Evolutionary conservation across 148 eudicot genomes (phyloP).

Genomic region (Salicornia ramosissima): DNA sequence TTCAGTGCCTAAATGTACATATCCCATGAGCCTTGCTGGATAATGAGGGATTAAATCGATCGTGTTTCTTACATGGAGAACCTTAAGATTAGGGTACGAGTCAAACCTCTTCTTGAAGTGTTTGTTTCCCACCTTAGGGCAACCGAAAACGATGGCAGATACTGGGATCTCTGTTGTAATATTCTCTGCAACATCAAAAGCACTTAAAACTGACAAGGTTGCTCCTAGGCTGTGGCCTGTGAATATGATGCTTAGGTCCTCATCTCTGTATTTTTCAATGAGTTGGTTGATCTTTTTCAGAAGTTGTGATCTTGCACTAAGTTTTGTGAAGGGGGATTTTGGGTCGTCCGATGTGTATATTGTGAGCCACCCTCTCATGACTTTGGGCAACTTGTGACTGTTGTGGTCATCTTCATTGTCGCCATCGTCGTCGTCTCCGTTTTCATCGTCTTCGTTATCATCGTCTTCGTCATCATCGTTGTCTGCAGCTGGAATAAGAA

Average conservation of each 20-base stretch:
- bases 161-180: constrained; percentile 43
- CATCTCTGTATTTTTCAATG: constrained; percentile 35
- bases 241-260: constrained; percentile 37
- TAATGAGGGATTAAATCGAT: constrained; percentile 71
- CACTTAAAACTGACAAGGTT: constrained; percentile 46
- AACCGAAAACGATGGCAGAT: constrained; percentile 54
- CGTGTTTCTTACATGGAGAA: constrained; percentile 49
- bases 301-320: constrained; percentile 50
- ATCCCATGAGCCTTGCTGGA: constrained; percentile 49
- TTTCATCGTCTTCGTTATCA: not conserved
- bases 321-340: constrained; percentile 44
- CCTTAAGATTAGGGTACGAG: constrained; percentile 43
- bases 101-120: constrained; percentile 45
- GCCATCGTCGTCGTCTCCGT: constrained; percentile 16
- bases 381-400: constrained; percentile 29
- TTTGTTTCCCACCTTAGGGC: constrained; percentile 68
- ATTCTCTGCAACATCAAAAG: constrained; percentile 65
- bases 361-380: constrained; percentile 60
- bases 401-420: not conserved
- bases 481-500: not conserved
- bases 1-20: constrained; percentile 46
- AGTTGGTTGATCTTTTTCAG: constrained; percentile 30
- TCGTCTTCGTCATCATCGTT: not conserved
- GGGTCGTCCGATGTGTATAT: constrained; percentile 47
- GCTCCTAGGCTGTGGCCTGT: constrained; percentile 66